phyloP scores from a whole-genome alignment of 2,329 filamentous ascomycete genomes.

The Diplodia scrobiculata region DNA sequence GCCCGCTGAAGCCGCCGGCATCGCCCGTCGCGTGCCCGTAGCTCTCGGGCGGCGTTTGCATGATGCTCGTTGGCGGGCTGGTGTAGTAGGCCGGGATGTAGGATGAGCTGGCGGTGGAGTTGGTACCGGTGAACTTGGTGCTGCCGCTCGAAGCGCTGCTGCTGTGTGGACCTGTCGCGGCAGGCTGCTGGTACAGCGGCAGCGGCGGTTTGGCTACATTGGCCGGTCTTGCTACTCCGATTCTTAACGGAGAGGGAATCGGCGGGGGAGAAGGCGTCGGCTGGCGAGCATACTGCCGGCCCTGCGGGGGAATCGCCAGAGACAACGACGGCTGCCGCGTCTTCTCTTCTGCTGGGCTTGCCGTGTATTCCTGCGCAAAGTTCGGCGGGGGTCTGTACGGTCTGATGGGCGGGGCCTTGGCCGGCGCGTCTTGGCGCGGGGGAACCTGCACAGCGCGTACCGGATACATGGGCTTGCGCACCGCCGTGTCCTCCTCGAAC shows the following conservation, averaged over 20 bases:
- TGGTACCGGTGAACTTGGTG: constrained; percentile 20
- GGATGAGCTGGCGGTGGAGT: constrained; percentile 24
- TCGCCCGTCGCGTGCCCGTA: constrained; percentile 3
- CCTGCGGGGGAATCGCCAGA: constrained; percentile 13
- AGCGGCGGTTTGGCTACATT: constrained; percentile 5
- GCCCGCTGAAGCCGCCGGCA: constrained; percentile 4
- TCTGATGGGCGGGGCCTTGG: not conserved
- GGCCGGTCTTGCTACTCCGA: constrained; percentile 1
- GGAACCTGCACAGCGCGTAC: constrained; percentile 9
- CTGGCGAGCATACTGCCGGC: not conserved
- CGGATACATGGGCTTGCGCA: constrained; percentile 18
- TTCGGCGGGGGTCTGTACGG: constrained; percentile 16
- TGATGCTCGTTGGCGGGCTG: constrained; percentile 23
- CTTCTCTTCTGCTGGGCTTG: not conserved
- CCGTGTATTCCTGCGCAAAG: constrained; percentile 9
- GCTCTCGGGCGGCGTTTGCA: constrained; percentile 23
- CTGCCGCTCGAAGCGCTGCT: constrained; percentile 24
- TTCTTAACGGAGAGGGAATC: constrained; percentile 32
- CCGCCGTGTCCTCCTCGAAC: constrained; percentile 40
- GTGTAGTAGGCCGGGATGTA: constrained; percentile 23
- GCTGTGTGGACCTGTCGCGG: constrained; percentile 11
- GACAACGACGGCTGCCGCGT: constrained; percentile 11
- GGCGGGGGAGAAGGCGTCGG: constrained; percentile 30
- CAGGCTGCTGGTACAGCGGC: constrained; percentile 4
- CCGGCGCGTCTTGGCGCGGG: constrained; percentile 6